These are phyloP conservation scores for Cryphonectria japonica DNA, from an alignment of 2,329 filamentous ascomycete species.

Conservation along the genomic window DNA sequence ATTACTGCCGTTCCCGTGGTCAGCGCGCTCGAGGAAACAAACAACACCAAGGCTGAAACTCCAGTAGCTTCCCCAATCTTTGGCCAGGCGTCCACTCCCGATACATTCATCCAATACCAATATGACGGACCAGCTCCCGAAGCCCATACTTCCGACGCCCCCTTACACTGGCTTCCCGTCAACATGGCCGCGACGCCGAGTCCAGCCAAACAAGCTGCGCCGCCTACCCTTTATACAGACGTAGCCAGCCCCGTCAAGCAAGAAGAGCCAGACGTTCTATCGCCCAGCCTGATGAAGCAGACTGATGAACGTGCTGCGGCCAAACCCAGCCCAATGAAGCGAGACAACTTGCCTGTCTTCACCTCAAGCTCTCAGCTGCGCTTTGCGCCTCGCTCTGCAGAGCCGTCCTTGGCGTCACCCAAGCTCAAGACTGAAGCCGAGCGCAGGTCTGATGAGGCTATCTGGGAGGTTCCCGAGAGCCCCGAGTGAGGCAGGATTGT, in stretches of 20 bases:
- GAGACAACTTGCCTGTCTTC: slow-evolving; percentile 43
- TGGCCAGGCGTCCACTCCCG: slow-evolving; percentile 33
- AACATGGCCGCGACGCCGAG: slow-evolving; percentile 45
- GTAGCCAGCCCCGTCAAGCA: slow-evolving; percentile 14
- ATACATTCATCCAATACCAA: slow-evolving; percentile 59
- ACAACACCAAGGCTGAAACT: slow-evolving; percentile 2
- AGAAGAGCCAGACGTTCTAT: slow-evolving; percentile 1
- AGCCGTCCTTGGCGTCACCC: slow-evolving; percentile 4
- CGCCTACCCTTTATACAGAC: not conserved
- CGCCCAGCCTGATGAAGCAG: slow-evolving; percentile 24
- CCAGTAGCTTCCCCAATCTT: slow-evolving; percentile 8
- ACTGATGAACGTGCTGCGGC: slow-evolving; percentile 31
- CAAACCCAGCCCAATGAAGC: slow-evolving; percentile 45
- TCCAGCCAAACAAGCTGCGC: slow-evolving; percentile 5
- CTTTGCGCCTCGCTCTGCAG: slow-evolving; percentile 43
- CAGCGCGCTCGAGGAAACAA: not conserved
- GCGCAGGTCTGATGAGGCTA: slow-evolving; percentile 30
- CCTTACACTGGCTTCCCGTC: slow-evolving; percentile 57
- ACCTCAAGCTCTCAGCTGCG: slow-evolving; percentile 52
- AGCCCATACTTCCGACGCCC: slow-evolving; percentile 42
- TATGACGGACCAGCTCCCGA: slow-evolving; percentile 55
- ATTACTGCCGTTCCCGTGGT: not conserved
- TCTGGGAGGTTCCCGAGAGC: slow-evolving; percentile 43
- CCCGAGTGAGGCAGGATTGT: slow-evolving; percentile 32
- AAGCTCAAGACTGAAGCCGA: slow-evolving; percentile 24